These are phyloP conservation scores for Coelastrella sp. DNA, from an alignment of 139 green algal genomes.

Conservation along the genomic window DNA sequence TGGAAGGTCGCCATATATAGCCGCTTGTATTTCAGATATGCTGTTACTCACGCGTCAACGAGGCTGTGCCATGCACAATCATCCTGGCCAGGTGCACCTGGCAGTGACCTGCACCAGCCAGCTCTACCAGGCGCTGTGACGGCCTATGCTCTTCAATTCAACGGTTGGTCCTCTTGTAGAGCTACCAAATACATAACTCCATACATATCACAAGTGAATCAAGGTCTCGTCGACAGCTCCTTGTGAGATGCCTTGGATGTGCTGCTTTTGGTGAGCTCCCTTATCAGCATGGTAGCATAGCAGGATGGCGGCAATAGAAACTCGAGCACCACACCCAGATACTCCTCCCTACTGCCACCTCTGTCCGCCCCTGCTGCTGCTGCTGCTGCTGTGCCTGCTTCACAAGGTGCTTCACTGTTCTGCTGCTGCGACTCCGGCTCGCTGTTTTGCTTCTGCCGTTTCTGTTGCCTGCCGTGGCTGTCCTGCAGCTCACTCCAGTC, in stretches of 20 bases:
- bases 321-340: constrained; percentile 75
- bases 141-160: too few species aligned
- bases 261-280: constrained; percentile 82
- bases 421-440: not conserved
- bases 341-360: not conserved
- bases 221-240: constrained; percentile 24
- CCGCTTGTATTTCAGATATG: too few species aligned
- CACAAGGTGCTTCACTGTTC: not conserved
- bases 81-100: too few species aligned
- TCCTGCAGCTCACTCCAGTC: constrained; percentile 61
- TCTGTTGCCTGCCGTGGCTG: constrained; percentile 11
- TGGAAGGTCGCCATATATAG: too few species aligned
- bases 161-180: too few species aligned
- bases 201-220: not conserved
- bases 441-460: not conserved
- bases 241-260: constrained; percentile 50
- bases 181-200: not conserved
- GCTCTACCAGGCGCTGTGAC: too few species aligned
- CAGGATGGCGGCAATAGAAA: constrained; percentile 87
- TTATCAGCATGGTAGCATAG: constrained; percentile 97
- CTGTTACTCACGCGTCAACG: too few species aligned
- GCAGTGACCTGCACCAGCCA: too few species aligned
- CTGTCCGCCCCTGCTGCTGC: not conserved
- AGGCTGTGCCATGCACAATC: too few species aligned
- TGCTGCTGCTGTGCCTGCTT: constrained; percentile 60